Evolutionary conservation across 768 basidiomycete genomes (phyloP), one percentile per base, ranked within the genome.

Genomic region (Chalciporus chontae): DNA sequence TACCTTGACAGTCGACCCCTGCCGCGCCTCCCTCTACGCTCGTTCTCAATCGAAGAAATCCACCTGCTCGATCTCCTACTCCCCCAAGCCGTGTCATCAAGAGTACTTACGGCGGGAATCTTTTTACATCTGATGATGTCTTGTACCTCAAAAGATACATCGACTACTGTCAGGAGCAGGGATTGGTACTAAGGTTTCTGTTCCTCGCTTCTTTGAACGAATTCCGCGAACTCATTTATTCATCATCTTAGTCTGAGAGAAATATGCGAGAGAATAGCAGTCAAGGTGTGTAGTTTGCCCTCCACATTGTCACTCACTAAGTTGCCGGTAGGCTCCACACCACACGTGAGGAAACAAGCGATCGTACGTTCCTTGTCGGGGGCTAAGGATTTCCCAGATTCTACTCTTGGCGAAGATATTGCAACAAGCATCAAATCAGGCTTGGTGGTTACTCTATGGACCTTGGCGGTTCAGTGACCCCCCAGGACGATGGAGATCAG

Each of bases 371-470:
- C 9, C 17, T 13, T 39, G 23, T 40, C 23, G 13, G n/a, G 18
- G 23, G 49, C 42, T 24, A 45, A 51, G 36, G 18, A 46, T n/a
- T 2, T 18, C 18, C 38, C 47, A 91, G 89, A 10, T 92, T 92
- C 64, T 92, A 90, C 64, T 92, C 90, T 1, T 93, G 90, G 90
- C 79, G 90, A 36, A 81, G 90, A 39, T 93, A 92, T 61, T 93
- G 90, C 71, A 93, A 93, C 64, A 93, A 92, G 62, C 90, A 93
- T 65, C 88, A 92, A 66, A 93, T 93, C 43, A 83, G 87, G n/a
- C 75, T 93, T 0, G 87, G 88, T 21, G 88, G 89, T 2, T 93
- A 92, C 58, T 72, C 80, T 8, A 91, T 92, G 90, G 84, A 79
- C 46, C 64, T 75, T 7, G 80, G 79, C 32, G 77, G 79, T 15